phyloP scores from a whole-genome alignment of 2,329 filamentous ascomycete genomes.

The Colletotrichum salicis region DNA sequence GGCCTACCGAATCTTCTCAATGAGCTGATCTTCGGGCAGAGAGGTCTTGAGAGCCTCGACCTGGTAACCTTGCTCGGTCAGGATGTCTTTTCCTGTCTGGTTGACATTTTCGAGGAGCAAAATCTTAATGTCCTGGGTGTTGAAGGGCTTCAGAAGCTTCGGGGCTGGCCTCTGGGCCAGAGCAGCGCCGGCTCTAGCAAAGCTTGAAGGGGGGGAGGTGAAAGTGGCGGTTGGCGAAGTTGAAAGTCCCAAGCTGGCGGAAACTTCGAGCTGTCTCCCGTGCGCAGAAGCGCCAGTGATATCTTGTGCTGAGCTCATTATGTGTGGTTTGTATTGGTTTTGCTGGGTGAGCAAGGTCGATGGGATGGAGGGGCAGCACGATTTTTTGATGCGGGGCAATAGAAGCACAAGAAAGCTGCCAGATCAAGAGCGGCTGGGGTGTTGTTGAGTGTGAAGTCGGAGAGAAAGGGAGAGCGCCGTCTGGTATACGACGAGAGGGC shows the following conservation, averaged over 20 bases:
- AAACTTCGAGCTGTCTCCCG: conserved; percentile 51
- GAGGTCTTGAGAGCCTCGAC: conserved; percentile 92
- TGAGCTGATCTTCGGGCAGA: conserved; percentile 89
- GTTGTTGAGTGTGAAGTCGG: not conserved
- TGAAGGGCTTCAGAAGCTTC: conserved; percentile 94
- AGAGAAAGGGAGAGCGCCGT: not conserved
- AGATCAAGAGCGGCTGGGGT: not conserved
- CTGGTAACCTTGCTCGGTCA: conserved; percentile 90
- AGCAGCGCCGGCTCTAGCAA: conserved; percentile 53
- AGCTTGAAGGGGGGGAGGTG: conserved; percentile 76
- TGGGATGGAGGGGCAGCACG: conserved; percentile 20
- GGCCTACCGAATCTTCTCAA: conserved; percentile 90
- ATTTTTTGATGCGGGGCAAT: conserved; percentile 22
- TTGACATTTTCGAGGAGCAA: conserved; percentile 97
- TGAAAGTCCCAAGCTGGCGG: conserved; percentile 74
- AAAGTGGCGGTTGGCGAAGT: conserved; percentile 81
- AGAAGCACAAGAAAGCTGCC: not conserved
- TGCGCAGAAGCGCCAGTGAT: conserved; percentile 53
- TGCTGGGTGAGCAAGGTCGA: not conserved
- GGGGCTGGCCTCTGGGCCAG: conserved; percentile 56
- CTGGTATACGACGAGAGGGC: not conserved
- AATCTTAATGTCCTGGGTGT: conserved; percentile 96
- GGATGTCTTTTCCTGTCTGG: conserved; percentile 84
- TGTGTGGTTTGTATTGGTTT: conserved; percentile 12
- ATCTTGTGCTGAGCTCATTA: conserved; percentile 60